Conservation (phyloP, 768 basidiomycete genomes). For the Macrolepiota fuliginosa region DNA sequence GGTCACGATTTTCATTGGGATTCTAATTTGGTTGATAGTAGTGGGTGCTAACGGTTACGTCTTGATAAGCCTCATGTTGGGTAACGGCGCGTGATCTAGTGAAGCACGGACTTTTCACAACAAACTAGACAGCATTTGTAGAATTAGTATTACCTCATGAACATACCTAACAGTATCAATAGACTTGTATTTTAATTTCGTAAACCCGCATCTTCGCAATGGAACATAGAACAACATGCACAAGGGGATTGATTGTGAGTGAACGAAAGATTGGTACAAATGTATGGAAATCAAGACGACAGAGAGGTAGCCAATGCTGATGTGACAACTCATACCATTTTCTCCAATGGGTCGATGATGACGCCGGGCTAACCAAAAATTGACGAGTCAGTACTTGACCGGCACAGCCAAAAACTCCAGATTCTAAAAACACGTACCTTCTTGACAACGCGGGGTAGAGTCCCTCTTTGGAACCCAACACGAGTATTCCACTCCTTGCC, state of each 20-base stretch:
- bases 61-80: slow-evolving; percentile 51
- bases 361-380: slow-evolving; percentile 52
- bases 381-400: slow-evolving; percentile 6
- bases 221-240: not conserved
- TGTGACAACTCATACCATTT: slow-evolving; percentile 20
- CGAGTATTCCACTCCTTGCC: slow-evolving; percentile 95
- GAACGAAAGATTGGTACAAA: not conserved
- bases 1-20: slow-evolving; percentile 48
- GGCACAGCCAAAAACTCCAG: not conserved
- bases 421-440: slow-evolving; percentile 51
- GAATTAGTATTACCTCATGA: not conserved
- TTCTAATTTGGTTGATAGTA: slow-evolving; percentile 61
- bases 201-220: not conserved
- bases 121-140: not conserved
- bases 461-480: slow-evolving; percentile 78
- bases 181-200: not conserved
- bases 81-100: not conserved
- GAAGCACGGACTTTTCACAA: too few species aligned
- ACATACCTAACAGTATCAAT: not conserved
- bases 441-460: slow-evolving; percentile 81
- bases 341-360: slow-evolving; percentile 69
- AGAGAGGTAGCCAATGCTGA: not conserved
- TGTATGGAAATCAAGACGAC: not conserved
- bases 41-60: slow-evolving; percentile 77
- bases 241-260: not conserved